These are phyloP conservation scores for Colletotrichum cereale DNA, from an alignment of 2,329 filamentous ascomycete genomes.

Conservation along the genomic window DNA sequence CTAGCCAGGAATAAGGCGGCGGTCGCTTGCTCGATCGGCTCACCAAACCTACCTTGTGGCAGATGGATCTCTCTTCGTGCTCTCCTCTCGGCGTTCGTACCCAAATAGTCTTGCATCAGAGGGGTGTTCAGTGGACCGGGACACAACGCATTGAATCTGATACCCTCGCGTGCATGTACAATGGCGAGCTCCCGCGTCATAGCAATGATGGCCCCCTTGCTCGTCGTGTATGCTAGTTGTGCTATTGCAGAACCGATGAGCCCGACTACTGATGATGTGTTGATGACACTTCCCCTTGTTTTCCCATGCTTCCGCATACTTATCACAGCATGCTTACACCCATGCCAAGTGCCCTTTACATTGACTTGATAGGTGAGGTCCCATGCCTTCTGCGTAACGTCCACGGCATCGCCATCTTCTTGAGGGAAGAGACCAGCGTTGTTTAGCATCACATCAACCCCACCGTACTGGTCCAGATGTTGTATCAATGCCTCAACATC, in stretches of 20 bases:
- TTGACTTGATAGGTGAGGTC: conserved; percentile 82
- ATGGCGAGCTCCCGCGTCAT: conserved; percentile 81
- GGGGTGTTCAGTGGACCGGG: conserved; percentile 82
- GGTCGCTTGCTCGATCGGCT: conserved; percentile 82
- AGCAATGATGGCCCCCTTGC: conserved; percentile 80
- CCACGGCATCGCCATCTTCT: conserved; percentile 71
- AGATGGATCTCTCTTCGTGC: conserved; percentile 81
- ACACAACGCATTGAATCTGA: conserved; percentile 80
- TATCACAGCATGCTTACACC: conserved; percentile 78
- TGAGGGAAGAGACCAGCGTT: conserved; percentile 85
- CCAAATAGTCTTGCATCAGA: conserved; percentile 81
- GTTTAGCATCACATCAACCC: conserved; percentile 82
- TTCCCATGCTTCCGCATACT: conserved; percentile 76
- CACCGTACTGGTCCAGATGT: conserved; percentile 75
- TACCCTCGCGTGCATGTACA: conserved; percentile 80
- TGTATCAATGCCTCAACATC: conserved; percentile 73
- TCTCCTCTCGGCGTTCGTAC: conserved; percentile 77
- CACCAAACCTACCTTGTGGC: conserved; percentile 80
- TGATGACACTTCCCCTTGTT: conserved; percentile 77
- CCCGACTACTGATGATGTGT: conserved; percentile 79
- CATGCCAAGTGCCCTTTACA: conserved; percentile 84
- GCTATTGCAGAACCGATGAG: conserved; percentile 80
- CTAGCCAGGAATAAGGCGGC: conserved; percentile 81
- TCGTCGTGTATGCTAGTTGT: conserved; percentile 81
- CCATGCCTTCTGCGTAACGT: conserved; percentile 72